Base-by-base conservation (phyloP, 108 stramenopile genomes). In the Stephanodiscus triporus region DNA sequence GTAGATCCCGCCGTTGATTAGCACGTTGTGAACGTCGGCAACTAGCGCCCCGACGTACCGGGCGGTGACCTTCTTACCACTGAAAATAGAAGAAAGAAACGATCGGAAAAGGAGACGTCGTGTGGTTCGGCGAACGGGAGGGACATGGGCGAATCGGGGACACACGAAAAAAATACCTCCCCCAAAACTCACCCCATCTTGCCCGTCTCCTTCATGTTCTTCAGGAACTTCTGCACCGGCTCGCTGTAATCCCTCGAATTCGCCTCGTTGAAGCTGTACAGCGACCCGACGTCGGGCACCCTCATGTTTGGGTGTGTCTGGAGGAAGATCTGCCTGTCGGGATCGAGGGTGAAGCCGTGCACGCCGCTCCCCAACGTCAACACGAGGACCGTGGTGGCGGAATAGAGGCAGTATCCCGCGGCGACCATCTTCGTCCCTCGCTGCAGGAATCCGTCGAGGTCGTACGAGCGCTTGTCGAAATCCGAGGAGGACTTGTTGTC, bases 1-100 rank as follows among this genome's bases (percentile, higher is more conserved):
- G 64, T 98, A 99, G 63, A 99, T 92, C 11, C 98, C 99, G 8
- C 98, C 98, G 77, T 99, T 98, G 70, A 99, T 89, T 36, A 99
- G 80, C n/a, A 99, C 91, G 64, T 98, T 97, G 90, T 99, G 99
- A 2, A 98, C 95, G 77, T 99, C 99, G 0, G 97, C 96, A 19
- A 99, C 99, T 73, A 99, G 86, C 29, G 97, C 96, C 10, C 99
- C 99, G 32, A 99, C 86, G 81, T 99, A 99, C 20, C 99, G 75
- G 30, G 75, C 50, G 14, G 75, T 49, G 30, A 81, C 71, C 48
- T 81, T 77, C 75, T 81, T 81, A 53, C 75, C 70, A 37, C 69
- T 81, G 36, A 71, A 69, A 57, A 4, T 29, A 14, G 13, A 17
- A 47, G 42, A 32, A 23, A 47, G 9, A 13, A 9, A 32, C 29